phyloP scores from a whole-genome alignment of 2,329 filamentous ascomycete genomes.

The Dothidotthia symphoricarpi region DNA sequence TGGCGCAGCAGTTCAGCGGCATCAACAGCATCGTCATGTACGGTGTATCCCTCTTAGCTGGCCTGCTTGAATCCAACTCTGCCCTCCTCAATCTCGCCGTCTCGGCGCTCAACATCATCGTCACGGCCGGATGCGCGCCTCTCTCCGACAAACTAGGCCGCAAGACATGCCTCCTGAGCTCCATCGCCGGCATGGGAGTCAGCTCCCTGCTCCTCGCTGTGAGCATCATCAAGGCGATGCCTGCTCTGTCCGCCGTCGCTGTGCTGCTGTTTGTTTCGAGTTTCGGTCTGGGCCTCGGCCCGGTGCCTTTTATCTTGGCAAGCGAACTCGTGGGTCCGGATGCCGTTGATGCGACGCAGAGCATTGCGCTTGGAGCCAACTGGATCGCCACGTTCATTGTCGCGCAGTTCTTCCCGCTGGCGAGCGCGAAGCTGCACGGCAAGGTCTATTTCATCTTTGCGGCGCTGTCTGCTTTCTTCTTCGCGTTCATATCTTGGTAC shows the following conservation, averaged over 20 bases:
- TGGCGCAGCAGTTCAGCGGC: conserved; percentile 83
- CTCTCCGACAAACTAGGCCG: conserved; percentile 84
- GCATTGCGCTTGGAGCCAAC: conserved; percentile 81
- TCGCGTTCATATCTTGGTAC: conserved; percentile 66
- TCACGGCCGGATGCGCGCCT: conserved; percentile 77
- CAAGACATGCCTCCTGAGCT: conserved; percentile 78
- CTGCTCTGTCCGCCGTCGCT: conserved; percentile 74
- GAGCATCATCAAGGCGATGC: conserved; percentile 71
- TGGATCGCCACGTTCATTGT: conserved; percentile 90
- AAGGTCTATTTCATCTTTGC: conserved; percentile 94
- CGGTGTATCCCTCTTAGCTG: conserved; percentile 82
- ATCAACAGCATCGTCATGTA: conserved; percentile 99
- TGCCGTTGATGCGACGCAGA: conserved; percentile 88
- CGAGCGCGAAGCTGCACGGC: conserved; percentile 76
- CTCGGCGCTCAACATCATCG: conserved; percentile 79
- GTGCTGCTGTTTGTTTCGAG: conserved; percentile 84
- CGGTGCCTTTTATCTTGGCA: conserved; percentile 90
- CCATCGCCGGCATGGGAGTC: conserved; percentile 78
- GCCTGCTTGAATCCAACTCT: conserved; percentile 77
- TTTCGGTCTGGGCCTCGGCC: conserved; percentile 87
- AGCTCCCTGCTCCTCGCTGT: conserved; percentile 76
- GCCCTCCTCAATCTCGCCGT: conserved; percentile 83
- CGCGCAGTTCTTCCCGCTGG: conserved; percentile 88
- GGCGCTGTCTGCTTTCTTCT: conserved; percentile 66
- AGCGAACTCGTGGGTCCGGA: conserved; percentile 88